phyloP scores from a whole-genome alignment of 164 flowering plant genomes.

The Litsea cubeba region DNA sequence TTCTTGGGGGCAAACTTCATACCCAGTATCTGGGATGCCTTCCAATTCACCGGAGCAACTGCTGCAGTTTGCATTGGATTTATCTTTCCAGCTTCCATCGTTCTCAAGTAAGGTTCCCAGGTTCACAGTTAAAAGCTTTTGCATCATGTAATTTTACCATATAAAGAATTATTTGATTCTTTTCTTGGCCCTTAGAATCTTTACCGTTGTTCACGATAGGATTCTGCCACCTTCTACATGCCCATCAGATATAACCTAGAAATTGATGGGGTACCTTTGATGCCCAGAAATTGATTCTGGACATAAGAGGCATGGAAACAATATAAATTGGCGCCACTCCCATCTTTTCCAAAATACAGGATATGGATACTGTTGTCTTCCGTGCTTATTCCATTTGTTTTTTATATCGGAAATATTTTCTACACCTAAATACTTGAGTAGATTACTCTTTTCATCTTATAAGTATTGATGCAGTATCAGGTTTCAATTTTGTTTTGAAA shows the following conservation, averaged over 20 bases:
- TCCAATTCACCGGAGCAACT: conserved; percentile 96
- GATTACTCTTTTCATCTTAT: no score
- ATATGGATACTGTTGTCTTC: no score
- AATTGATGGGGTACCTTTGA: no score
- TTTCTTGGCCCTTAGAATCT: neutral
- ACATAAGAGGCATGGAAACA: neutral
- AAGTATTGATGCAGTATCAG: no score
- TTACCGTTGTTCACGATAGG: neutral
- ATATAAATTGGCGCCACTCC: no score
- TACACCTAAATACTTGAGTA: no score
- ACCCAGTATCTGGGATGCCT: conserved; percentile 99
- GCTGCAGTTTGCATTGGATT: conserved; percentile 95
- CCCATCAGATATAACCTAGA: neutral
- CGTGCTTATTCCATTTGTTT: no score
- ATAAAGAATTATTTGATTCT: neutral
- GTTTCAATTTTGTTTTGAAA: no score
- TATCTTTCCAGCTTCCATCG: conserved; percentile 82
- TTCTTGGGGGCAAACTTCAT: conserved; percentile 90
- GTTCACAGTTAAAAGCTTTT: neutral
- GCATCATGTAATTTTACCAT: neutral
- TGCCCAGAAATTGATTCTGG: neutral
- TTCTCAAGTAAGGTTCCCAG: conserved; percentile 52
- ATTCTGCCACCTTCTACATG: neutral
- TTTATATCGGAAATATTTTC: no score
- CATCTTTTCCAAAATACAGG: no score